Percentiles rank a stretch among this genome's conserved stretches.
Evolutionary conservation across 164 flowering plant species (phyloP).

Genomic region (Akebia trifoliata): DNA sequence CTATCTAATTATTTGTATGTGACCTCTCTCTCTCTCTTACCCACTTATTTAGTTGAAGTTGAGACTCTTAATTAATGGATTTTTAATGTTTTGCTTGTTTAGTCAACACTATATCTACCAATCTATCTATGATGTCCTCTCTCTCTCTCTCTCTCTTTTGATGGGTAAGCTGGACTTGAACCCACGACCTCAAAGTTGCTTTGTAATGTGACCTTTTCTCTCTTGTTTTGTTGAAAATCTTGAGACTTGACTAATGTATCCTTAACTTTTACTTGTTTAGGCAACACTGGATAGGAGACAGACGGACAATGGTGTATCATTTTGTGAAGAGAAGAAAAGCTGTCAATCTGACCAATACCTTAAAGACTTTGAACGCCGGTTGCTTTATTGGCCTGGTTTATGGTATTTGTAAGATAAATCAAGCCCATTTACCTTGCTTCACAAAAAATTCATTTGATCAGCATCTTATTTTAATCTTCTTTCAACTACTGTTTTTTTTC

Average conservation of each 20-base stretch:
- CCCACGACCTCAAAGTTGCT: no score
- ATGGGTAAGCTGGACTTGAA: no score
- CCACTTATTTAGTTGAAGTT: no score
- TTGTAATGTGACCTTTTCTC: no score
- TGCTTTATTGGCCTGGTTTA: conserved; percentile 52
- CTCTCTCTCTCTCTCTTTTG: no score
- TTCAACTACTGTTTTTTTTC: conserved; percentile 2
- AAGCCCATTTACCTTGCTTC: conserved; percentile 5
- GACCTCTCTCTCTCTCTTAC: no score
- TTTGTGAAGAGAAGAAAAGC: conserved; percentile 24
- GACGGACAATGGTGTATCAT: conserved; percentile 22
- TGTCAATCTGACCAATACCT: conserved; percentile 26
- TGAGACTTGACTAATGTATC: background rate
- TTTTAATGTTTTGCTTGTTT: no score
- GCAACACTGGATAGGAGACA: conserved; percentile 29
- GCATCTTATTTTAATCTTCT: background rate
- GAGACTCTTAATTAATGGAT: no score
- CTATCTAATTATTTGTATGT: no score
- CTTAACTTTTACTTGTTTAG: conserved; percentile 23
- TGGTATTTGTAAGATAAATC: conserved; percentile 55
- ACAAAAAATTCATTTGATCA: background rate
- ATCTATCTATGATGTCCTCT: no score
- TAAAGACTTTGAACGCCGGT: conserved; percentile 44
- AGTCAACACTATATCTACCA: no score
- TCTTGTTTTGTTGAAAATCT: background rate